Evolutionary conservation across 768 basidiomycete genomes (phyloP), one percentile per base, ranked within the genome.

Genomic region (Pleurotus platypus): DNA sequence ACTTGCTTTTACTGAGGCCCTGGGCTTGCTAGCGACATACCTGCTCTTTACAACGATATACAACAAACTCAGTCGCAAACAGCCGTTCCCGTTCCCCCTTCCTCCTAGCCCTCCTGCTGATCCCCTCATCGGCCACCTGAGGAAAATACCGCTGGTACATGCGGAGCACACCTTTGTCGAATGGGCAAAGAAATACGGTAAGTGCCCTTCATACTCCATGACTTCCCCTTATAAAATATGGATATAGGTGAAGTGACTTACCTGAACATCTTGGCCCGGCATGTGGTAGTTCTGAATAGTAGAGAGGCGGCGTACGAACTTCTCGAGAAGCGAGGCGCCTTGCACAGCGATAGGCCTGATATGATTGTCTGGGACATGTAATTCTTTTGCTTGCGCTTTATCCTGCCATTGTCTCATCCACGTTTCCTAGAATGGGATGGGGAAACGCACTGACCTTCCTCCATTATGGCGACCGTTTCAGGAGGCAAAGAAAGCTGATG

Each of bases 271-370:
- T 47, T 67, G 2, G 64, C 65, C 5, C 61, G 60, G 9, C 55
- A 62, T 8, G 63, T 72, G 47, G 57, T 74, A 40, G 59, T 74
- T 51, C 55, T 74, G 16, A 71, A 72, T 57, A 64, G 63, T 20
- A 45, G 49, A 15, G 59, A 66, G 30, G 64, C 61, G 16, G 68
- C 66, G 11, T 59, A 53, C 15, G 71, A 72, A 5, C 63, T 77
- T 54, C 60, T 74, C 11, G 67, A 72, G 16, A 70, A 69, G 53
- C 60, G 67, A 24, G 63, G 65, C 30, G 38, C 58, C 8, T 64
- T 70, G 1, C 70, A 72, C 61, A 69, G 69, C 18, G 68, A 70
- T 54, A 62, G 71, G 27, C 69, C 69, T 5, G 26, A 49, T 30
- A 47, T 58, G 18, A 42, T 57, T 2, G n/a, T 50, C 53, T 64